These are phyloP conservation scores for Sporothrix brunneoviolacea DNA, from an alignment of 2,329 filamentous ascomycete species.

Conservation along the genomic window DNA sequence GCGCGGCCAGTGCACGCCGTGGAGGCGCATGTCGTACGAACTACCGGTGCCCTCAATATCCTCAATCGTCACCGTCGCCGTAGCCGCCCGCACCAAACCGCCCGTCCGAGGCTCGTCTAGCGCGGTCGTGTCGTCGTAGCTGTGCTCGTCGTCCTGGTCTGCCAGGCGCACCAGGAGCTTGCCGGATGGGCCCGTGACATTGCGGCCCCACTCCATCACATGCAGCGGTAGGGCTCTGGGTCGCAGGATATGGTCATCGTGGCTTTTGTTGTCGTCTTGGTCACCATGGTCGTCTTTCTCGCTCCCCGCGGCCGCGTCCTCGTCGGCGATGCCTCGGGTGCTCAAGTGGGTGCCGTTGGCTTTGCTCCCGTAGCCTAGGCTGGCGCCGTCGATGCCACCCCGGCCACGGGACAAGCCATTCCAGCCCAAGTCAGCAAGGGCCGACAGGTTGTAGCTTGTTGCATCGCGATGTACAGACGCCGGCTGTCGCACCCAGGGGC, in stretches of 20 bases:
- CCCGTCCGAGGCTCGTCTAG: constrained; percentile 34
- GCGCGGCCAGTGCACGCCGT: constrained; percentile 81
- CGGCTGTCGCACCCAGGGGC: constrained; percentile 63
- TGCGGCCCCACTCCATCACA: constrained; percentile 60
- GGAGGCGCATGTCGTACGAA: constrained; percentile 71
- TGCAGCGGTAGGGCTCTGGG: neutral
- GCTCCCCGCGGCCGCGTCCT: neutral
- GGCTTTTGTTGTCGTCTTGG: neutral
- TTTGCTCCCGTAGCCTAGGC: no score
- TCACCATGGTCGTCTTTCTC: neutral
- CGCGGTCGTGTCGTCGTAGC: constrained; percentile 31
- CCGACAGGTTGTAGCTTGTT: constrained; percentile 55
- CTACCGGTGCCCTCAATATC: constrained; percentile 63
- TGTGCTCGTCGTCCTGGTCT: constrained; percentile 37
- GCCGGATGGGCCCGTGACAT: constrained; percentile 68
- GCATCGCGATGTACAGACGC: constrained; percentile 40
- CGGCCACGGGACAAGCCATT: constrained; percentile 15
- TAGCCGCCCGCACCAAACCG: constrained; percentile 60
- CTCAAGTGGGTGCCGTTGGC: neutral
- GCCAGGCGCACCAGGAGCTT: constrained; percentile 63
- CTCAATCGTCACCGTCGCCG: constrained; percentile 63
- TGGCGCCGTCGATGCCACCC: neutral
- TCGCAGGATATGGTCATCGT: neutral
- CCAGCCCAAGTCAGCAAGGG: constrained; percentile 60
- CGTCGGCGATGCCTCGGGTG: no score